Evolutionary conservation across 306 rosid species (phyloP), one percentile per base, ranked within the genome.

Genomic region (Mucuna pruriens): DNA sequence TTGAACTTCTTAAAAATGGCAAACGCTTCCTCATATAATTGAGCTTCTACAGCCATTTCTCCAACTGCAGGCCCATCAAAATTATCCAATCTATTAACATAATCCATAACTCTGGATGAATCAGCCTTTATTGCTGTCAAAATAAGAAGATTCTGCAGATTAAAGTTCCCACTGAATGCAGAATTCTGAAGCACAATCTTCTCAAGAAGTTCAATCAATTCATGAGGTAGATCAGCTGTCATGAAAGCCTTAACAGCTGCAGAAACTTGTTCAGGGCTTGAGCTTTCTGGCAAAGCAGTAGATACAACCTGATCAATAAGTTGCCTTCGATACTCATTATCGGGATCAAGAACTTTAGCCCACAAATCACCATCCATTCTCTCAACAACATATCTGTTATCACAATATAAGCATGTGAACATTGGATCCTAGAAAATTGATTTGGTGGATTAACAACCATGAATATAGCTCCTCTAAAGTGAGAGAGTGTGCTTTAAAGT

Each of bases 191-290:
- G 98, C 84, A 96, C 99, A 66, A 96, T 96, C 95, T 96, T 96
- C 83, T 96, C 99, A 71, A 96, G 99, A 82, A 96, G 98, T 88
- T 96, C 99, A 88, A 96, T 96, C 79, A 96, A 87, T 71, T 96
- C 99, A 55, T 96, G 99, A n/a, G 99, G 99, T 74, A 96, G 84
- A 82, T 96, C 99, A 55, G 99, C 99, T 15, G 99, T 96, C 99
- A 96, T 96, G 86, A 96, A 96, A 84, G 98, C 99, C 86, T 94
- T 96, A 74, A 96, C 99, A 78, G 99, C 77, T 26, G 98, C 99
- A 86, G 99, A 96, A 84, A 96, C 99, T 84, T 96, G 99, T 83
- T 96, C 99, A 1, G 99, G 99, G 86, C 98, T 96, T 87, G 95
- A 94, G 92, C 98, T 96, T 89, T 96, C 99, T 5, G 99, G 99